Conservation (phyloP, 108 stramenopile species). For the Pseudonitzschia pungens region DNA sequence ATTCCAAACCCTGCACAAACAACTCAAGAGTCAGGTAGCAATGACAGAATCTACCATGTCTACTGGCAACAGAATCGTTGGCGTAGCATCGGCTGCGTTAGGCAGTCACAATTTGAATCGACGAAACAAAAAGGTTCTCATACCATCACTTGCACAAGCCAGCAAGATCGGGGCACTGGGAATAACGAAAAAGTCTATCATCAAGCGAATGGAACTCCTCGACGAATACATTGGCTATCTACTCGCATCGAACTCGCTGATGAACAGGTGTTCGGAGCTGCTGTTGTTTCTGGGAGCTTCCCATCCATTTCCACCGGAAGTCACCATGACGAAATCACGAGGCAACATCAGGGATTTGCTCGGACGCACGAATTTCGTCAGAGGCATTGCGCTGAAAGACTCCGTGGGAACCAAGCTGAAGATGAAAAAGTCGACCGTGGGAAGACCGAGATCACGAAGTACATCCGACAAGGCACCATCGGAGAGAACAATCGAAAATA, state of each 20-base stretch:
- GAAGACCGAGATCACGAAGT: neutral
- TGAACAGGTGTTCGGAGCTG: slow-evolving; percentile 70
- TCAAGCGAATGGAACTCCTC: slow-evolving; percentile 65
- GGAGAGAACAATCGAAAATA: neutral
- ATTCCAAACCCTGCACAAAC: slow-evolving; percentile 81
- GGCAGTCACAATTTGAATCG: slow-evolving; percentile 17
- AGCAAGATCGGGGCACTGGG: slow-evolving; percentile 68
- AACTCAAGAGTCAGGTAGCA: slow-evolving; percentile 73
- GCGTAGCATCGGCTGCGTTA: slow-evolving; percentile 72
- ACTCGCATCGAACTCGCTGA: slow-evolving; percentile 51
- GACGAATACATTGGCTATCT: slow-evolving; percentile 74
- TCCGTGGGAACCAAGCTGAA: neutral
- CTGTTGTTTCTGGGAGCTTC: slow-evolving; percentile 76
- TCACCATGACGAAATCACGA: slow-evolving; percentile 25
- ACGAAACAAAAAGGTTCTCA: slow-evolving; percentile 54
- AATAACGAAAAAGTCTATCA: slow-evolving; percentile 60
- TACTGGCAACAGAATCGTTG: slow-evolving; percentile 66
- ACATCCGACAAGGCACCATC: neutral
- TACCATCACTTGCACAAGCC: slow-evolving; percentile 77
- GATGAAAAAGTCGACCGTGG: neutral
- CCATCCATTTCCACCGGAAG: slow-evolving; percentile 57
- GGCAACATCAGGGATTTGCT: slow-evolving; percentile 43
- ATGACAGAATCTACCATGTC: slow-evolving; percentile 61
- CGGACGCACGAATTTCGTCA: slow-evolving; percentile 45
- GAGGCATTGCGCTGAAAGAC: slow-evolving; percentile 23